phyloP scores from a whole-genome alignment of 352 stramenopile genomes.

The Globisporangium iwayamae region DNA sequence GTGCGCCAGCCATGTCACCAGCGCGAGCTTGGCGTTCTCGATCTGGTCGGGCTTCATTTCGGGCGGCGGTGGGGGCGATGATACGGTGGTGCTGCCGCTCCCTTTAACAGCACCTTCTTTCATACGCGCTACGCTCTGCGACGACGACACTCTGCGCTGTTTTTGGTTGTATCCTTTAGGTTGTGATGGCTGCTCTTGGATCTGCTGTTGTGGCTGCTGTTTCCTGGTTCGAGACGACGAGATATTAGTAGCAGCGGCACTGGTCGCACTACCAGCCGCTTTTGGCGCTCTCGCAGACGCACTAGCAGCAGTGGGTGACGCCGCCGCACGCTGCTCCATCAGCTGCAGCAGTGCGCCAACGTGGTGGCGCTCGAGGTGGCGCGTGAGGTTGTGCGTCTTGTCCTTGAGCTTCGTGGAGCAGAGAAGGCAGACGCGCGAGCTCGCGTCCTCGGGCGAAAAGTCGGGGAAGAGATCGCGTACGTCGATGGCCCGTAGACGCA shows the following conservation, averaged over 20 bases:
- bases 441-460: slow-evolving; percentile 30
- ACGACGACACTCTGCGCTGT: background rate
- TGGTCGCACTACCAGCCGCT: background rate
- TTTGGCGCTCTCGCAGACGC: slow-evolving; percentile 11
- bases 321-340: slow-evolving; percentile 38
- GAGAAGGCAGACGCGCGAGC: slow-evolving; percentile 42
- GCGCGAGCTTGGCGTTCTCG: slow-evolving; percentile 25
- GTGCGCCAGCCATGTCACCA: slow-evolving; percentile 39
- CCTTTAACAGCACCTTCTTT: background rate
- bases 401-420: slow-evolving; percentile 49
- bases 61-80: background rate
- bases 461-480: slow-evolving; percentile 49
- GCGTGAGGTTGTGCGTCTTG: slow-evolving; percentile 68
- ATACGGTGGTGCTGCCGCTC: background rate
- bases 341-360: slow-evolving; percentile 42
- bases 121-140: background rate
- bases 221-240: slow-evolving; percentile 8
- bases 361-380: slow-evolving; percentile 53
- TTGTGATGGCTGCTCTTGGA: background rate
- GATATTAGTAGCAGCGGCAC: background rate
- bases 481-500: slow-evolving; percentile 44
- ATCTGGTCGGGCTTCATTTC: slow-evolving; percentile 4
- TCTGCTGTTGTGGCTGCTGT: slow-evolving; percentile 4
- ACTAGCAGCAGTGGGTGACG: slow-evolving; percentile 16
- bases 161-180: background rate